These are phyloP conservation scores for Ceratobasidium sp. DNA, from an alignment of 1,284 basidiomycete species.

Conservation along the genomic window DNA sequence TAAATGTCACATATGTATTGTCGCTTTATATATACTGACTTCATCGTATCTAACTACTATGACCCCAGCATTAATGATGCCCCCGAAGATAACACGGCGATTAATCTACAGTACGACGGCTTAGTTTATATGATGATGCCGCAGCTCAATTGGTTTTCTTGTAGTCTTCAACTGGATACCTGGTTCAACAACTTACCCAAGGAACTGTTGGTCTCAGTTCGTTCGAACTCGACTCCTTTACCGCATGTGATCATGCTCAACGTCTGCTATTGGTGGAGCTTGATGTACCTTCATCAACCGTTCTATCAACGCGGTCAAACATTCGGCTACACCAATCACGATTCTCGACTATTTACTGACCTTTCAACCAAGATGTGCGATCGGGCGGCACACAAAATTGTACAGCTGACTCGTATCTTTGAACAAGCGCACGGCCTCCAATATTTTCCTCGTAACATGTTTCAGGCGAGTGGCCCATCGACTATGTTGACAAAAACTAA, in stretches of 20 bases:
- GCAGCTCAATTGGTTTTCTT: neutral
- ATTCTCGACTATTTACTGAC: slow-evolving; percentile 13
- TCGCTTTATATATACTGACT: neutral
- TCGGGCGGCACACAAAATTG: slow-evolving; percentile 24
- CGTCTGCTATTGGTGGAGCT: slow-evolving; percentile 30
- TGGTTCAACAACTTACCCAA: slow-evolving; percentile 34
- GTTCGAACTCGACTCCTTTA: slow-evolving; percentile 3
- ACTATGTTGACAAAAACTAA: neutral
- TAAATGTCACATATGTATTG: neutral
- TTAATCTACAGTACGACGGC: slow-evolving; percentile 10
- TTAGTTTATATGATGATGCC: neutral
- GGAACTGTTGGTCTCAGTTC: slow-evolving; percentile 4
- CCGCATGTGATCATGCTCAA: slow-evolving; percentile 31
- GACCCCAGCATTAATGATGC: neutral
- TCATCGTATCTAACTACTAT: neutral
- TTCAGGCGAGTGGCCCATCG: neutral
- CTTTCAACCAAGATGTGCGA: slow-evolving; percentile 35
- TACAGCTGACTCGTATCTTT: slow-evolving; percentile 15
- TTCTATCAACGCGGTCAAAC: slow-evolving; percentile 7
- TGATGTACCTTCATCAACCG: slow-evolving; percentile 26
- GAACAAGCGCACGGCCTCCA: slow-evolving; percentile 4
- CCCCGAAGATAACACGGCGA: slow-evolving; percentile 22
- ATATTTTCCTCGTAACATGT: slow-evolving; percentile 42
- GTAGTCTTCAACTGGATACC: slow-evolving; percentile 33
- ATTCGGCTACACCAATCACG: neutral